Evolutionary conservation across 306 rosid species (phyloP).

Genomic region (Cicer chorassanicum): DNA sequence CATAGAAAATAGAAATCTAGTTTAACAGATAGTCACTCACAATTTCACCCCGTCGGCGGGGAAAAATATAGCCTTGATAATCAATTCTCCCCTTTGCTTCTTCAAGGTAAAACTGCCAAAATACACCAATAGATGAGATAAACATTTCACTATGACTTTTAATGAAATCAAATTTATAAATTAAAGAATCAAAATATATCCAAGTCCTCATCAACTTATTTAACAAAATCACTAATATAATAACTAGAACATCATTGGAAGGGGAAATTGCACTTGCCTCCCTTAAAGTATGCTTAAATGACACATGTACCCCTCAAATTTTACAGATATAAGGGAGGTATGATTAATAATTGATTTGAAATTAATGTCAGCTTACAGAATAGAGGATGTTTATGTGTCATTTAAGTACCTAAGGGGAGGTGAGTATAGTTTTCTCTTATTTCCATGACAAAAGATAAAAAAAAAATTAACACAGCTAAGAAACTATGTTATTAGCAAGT

Average conservation of each 20-base stretch:
- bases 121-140: constrained; percentile 31
- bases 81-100: constrained; percentile 86
- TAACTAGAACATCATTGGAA: constrained; percentile 6
- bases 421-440: background rate
- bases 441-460: background rate
- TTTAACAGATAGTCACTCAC: constrained; percentile 61
- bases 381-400: background rate
- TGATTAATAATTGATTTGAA: background rate
- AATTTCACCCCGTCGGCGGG: constrained; percentile 71
- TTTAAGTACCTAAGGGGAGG: background rate
- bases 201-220: constrained; percentile 2
- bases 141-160: background rate
- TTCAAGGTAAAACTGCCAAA: constrained; percentile 86
- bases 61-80: constrained; percentile 94
- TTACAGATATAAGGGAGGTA: background rate
- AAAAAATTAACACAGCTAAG: background rate
- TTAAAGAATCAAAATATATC: constrained; percentile 21
- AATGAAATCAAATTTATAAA: background rate
- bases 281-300: background rate
- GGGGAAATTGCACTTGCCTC: background rate
- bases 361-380: background rate
- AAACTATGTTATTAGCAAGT: constrained; percentile 17
- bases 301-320: background rate
- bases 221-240: constrained; percentile 12
- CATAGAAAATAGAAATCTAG: constrained; percentile 4